Evolutionary conservation across 352 stramenopile species (phyloP), one percentile per base, ranked within the genome.

Genomic region (Globisporangium nodosum): DNA sequence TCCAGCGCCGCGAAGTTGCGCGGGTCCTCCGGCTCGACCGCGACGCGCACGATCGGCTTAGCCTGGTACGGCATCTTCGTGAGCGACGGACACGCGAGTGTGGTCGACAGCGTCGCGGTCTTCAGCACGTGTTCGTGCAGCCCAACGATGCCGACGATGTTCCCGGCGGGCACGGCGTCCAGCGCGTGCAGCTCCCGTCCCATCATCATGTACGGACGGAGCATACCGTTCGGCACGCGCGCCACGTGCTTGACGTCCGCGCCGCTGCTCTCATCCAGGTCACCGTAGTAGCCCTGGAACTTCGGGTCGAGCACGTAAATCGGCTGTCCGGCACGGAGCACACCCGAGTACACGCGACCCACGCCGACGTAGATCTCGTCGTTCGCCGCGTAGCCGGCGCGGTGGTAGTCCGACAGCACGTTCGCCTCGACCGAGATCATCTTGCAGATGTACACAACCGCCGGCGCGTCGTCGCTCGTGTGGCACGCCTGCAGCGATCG

Each of bases 141-240:
- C 33, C 90, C 90, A 7, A 93, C 74, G 40, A 97, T 81, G 1
- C 85, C 90, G 4, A 97, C 81, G 39, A 97, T 94, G 62, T 97
- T 97, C 35, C 91, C 91, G 0, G 91, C 89, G 0, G 90, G 87
- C 2, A 97, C 90, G 18, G 71, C 69, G 15, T 76, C 60, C 8
- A 96, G 63, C 11, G 81, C 75, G 42, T 95, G 71, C 33, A 97
- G 69, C 51, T 96, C 88, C 0, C 87, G 78, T 0, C 89, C 90
- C 91, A 97, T 97, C 78, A 97, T 92, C 83, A 97, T 93, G 66
- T 96, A 96, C 8, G 88, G 73, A n/a, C 81, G 79, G 18, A 94
- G 61, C 21, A 83, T 51, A 30, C 70, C 74, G 6, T 61, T 65
- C 12, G 65, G 58, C 13, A 94, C 71, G 11, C 63, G 72, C 3